Evolutionary conservation across 2,329 filamentous ascomycete species (phyloP), one percentile per base, ranked within the genome.

Genomic region (Penicillium glabrum): DNA sequence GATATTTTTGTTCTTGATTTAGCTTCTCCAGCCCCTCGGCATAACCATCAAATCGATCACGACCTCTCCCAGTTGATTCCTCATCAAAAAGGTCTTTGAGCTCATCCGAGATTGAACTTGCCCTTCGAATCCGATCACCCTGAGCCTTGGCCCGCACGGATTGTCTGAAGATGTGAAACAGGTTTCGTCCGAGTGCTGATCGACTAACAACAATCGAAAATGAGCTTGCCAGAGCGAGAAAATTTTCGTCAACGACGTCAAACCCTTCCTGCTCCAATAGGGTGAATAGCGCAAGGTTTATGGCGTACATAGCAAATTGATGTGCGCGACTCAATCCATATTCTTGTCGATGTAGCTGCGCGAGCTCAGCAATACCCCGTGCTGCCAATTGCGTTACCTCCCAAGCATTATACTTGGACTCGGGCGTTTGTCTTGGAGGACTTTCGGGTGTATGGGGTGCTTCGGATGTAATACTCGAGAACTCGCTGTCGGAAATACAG

Each of bases 101-200:
- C 45, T 72, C 71, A 19, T 71, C 68, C 27, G 69, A 64, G 6
- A 74, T 56, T 14, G 33, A 45, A 37, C 33, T 39, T 0, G 63
- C 58, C 13, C 61, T 54, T 5, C 67, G 67, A 46, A 73, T 62
- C 19, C 70, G 62, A 47, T 63, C 31, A 19, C 71, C 67, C 57
- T 75, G 68, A 11, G 61, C 63, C 50, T 72, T 72, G 14, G 67
- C 63, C 0, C 67, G 63, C 2, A 73, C 66, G 3, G 66, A 69
- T 44, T 72, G 70, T 4, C 71, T 67, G 51, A 75, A 76, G 3
- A 75, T 64, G 60, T 74, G 66, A 29, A 74, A 74, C 8, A 76
- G 54, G 46, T 69, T 72, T 8, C 68, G 60, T 0, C 73, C 73
- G 1, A 75, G 57, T 3, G 61, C 59, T 0, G 73, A 76, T 3